Evolutionary conservation across 1,139 yeast species (phyloP).

Genomic region (Debaryomyces coudertii): DNA sequence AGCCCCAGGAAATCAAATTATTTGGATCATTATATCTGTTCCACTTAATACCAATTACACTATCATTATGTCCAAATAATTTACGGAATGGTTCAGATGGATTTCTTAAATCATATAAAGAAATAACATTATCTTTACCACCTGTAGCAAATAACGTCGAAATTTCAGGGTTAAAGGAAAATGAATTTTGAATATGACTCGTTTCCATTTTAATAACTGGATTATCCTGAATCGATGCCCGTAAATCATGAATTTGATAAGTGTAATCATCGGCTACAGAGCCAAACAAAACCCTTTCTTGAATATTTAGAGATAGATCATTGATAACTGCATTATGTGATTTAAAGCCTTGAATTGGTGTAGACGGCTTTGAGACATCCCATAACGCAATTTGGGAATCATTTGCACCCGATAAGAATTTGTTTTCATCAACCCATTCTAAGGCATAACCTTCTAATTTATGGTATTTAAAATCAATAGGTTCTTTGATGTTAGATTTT

Average conservation of each 20-base stretch:
- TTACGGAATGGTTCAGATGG: constrained; percentile 49
- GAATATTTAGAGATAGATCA: constrained; percentile 58
- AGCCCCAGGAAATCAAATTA: constrained; percentile 48
- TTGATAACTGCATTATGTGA: constrained; percentile 57
- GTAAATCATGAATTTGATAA: constrained; percentile 67
- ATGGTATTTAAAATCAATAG: constrained; percentile 58
- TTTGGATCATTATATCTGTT: constrained; percentile 37
- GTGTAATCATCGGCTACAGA: constrained; percentile 75
- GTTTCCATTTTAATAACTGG: constrained; percentile 50
- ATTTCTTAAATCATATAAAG: constrained; percentile 55
- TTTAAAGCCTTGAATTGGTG: constrained; percentile 49
- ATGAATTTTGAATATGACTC: constrained; percentile 51
- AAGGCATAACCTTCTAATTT: constrained; percentile 69
- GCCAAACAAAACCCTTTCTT: constrained; percentile 55
- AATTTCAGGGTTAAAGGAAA: constrained; percentile 51
- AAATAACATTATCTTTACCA: constrained; percentile 55
- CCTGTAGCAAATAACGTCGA: constrained; percentile 53
- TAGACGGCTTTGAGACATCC: constrained; percentile 52
- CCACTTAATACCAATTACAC: constrained; percentile 45
- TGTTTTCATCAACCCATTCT: constrained; percentile 58
- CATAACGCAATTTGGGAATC: constrained; percentile 72
- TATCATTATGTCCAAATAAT: constrained; percentile 53
- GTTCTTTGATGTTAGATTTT: constrained; percentile 22
- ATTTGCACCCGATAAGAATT: constrained; percentile 66
- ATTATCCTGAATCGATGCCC: constrained; percentile 37